These are phyloP conservation scores for Calycina herbarum DNA, from an alignment of 2,329 filamentous ascomycete species.

Conservation along the genomic window DNA sequence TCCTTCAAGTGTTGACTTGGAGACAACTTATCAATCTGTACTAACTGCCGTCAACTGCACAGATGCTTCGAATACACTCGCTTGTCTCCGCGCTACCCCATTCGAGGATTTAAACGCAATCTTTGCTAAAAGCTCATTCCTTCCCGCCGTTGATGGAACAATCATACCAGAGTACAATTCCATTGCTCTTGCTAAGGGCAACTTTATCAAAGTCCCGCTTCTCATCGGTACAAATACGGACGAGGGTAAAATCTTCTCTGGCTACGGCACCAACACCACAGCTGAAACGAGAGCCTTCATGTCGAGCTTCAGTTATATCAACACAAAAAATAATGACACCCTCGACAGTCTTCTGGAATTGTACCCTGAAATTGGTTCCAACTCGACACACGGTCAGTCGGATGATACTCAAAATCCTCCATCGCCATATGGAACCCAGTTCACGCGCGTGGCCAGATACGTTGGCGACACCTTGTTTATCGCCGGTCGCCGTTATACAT, in stretches of 20 bases:
- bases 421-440: neutral
- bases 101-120: constrained; percentile 46
- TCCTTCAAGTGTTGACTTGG: neutral
- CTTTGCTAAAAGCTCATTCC: constrained; percentile 34
- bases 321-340: neutral
- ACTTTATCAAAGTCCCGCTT: constrained; percentile 63
- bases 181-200: constrained; percentile 50
- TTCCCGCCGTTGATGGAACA: constrained; percentile 32
- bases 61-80: constrained; percentile 17
- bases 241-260: constrained; percentile 52
- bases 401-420: neutral
- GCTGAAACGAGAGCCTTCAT: neutral
- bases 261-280: neutral
- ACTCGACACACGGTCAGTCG: neutral
- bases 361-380: neutral
- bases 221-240: constrained; percentile 65
- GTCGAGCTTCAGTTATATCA: neutral
- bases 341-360: neutral
- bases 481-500: neutral
- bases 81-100: constrained; percentile 39
- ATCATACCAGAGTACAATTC: constrained; percentile 47
- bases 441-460: neutral
- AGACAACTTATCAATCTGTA: neutral
- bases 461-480: neutral
- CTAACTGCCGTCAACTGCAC: constrained; percentile 32